Base-by-base conservation (phyloP, 768 basidiomycete species). In the Chalciporus pseudorubinellus region DNA sequence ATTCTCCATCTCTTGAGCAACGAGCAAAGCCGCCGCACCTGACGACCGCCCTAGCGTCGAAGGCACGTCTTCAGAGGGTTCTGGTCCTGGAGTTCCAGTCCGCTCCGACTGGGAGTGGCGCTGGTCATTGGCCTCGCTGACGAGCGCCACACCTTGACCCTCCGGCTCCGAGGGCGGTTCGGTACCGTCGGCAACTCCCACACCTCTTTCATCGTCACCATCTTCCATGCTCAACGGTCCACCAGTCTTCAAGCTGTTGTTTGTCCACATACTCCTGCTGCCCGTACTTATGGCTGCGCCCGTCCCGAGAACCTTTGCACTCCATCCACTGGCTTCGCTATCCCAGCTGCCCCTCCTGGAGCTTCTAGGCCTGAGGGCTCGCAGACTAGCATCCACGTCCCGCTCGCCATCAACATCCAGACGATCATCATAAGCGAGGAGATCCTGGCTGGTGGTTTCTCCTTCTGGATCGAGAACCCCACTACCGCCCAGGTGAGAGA, bases 321-420 rank as follows among this genome's bases (percentile, higher is more conserved):
- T 92, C 92, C 92, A 95, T 39, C 87, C 79, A 58, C 89, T 93
- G 21, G 81, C 85, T 62, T 87, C 88, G 60, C 92, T 94, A 59
- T 90, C 95, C 89, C 93, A 95, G 61, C 92, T 95, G 0, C 89
- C 88, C 60, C 91, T 76, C 60, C 92, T 77, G 9, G 89, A 90
- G 69, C 89, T 90, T 51, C 93, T 74, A 1, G 91, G 90, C 53
- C 93, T 74, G 59, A 97, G 72, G n/a, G 94, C 95, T 7, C 93
- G 78, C 21, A 97, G 84, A 61, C 90, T 93, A 1, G 94, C 94
- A 58, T 91, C 87, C 16, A 86, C 80, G 59, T 95, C 92, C 31
- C 85, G 77, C 38, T 73, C 74, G 6, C 64, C 70, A 18, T 74
- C 72, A 9, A 53, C 68, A 57, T 83, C 79, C 44, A 82, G 62